phyloP scores from a whole-genome alignment of 1,284 basidiomycete genomes.

The Pascua guehoae region DNA sequence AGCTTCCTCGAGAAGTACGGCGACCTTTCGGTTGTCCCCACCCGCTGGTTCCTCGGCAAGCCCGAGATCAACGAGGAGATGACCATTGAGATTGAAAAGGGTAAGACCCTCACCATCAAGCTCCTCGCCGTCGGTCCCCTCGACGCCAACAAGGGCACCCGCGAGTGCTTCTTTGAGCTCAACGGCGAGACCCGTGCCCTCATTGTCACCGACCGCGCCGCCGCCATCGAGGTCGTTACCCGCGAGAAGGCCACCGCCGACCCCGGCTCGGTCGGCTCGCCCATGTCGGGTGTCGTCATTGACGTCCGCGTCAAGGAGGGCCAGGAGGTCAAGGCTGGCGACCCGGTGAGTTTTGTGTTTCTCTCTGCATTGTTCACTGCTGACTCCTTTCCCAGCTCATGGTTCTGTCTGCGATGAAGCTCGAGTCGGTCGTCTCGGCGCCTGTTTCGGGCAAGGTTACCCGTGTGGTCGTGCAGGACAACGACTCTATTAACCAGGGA shows the following conservation, averaged over 20 bases:
- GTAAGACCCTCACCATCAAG: conserved; percentile 94
- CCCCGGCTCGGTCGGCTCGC: conserved; percentile 91
- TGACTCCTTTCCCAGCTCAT: neutral
- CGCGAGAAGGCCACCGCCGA: conserved; percentile 88
- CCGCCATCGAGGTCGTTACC: conserved; percentile 87
- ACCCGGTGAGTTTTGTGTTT: conserved; percentile 55
- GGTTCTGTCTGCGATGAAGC: conserved; percentile 53
- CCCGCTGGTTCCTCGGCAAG: conserved; percentile 93
- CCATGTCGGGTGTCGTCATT: conserved; percentile 81
- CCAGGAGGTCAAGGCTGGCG: conserved; percentile 94
- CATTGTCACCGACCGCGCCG: conserved; percentile 89
- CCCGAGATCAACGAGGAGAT: conserved; percentile 92
- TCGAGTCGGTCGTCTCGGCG: conserved; percentile 93
- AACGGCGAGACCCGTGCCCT: conserved; percentile 89
- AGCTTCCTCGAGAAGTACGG: conserved; percentile 92
- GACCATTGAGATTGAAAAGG: conserved; percentile 93
- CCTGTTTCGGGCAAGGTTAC: conserved; percentile 94
- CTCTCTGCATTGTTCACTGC: conserved; percentile 80
- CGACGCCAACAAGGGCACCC: conserved; percentile 81
- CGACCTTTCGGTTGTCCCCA: conserved; percentile 92
- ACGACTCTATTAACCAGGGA: conserved; percentile 49
- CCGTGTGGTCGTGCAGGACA: conserved; percentile 78
- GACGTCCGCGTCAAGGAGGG: conserved; percentile 97
- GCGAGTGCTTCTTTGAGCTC: conserved; percentile 97
- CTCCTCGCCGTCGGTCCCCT: conserved; percentile 93